phyloP scores from a whole-genome alignment of 1,284 basidiomycete species.

The Porogramme epimiltina region DNA sequence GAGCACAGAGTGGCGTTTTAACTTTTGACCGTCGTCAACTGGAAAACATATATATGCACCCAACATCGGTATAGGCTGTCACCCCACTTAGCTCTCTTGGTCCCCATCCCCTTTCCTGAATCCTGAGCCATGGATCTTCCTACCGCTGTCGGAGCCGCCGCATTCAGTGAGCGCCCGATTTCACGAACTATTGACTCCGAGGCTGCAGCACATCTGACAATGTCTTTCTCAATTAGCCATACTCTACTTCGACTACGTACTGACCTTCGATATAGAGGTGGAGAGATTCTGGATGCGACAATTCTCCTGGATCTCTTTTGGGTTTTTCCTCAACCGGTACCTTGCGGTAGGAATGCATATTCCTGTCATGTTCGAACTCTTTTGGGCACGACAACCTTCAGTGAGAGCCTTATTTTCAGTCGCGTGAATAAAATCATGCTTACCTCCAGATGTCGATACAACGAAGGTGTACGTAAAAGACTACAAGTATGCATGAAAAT shows the following conservation, averaged over 20 bases:
- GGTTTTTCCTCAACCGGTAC: constrained; percentile 11
- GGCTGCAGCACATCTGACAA: too few species aligned
- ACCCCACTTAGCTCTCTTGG: too few species aligned
- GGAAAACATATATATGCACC: too few species aligned
- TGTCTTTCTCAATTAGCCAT: background rate
- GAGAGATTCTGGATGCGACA: constrained; percentile 4
- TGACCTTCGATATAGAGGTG: constrained; percentile 31
- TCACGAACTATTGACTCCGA: too few species aligned
- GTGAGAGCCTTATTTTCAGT: background rate
- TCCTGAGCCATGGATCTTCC: too few species aligned
- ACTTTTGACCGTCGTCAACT: too few species aligned
- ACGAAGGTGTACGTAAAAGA: background rate
- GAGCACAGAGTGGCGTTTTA: too few species aligned
- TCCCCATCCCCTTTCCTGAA: too few species aligned
- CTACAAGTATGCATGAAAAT: constrained; percentile 3
- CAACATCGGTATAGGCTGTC: too few species aligned
- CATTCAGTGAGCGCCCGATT: too few species aligned
- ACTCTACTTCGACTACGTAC: constrained; percentile 13
- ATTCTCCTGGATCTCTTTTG: background rate
- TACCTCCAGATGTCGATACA: constrained; percentile 7
- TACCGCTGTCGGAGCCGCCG: too few species aligned
- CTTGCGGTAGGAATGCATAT: constrained; percentile 3
- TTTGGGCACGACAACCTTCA: background rate
- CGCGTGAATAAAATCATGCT: background rate
- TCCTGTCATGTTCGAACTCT: constrained; percentile 7